Conservation (phyloP, 768 basidiomycete species). For the Mycena vulgaris region DNA sequence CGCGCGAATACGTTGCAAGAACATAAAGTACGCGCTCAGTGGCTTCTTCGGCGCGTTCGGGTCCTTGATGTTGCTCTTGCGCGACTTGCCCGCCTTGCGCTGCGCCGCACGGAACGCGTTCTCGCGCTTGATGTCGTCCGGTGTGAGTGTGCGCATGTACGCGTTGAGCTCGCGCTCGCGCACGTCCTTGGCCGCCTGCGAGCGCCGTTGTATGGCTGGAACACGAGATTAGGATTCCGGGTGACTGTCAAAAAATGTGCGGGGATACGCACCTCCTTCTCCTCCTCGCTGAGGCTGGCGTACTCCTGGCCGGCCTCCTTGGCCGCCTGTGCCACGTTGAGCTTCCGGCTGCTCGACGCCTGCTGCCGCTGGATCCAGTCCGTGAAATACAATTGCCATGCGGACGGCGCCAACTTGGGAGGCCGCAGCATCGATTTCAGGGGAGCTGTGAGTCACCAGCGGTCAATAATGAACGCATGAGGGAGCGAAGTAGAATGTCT, state of each 20-base stretch:
- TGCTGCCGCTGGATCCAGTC: conserved; percentile 94
- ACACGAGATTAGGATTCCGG: conserved; percentile 19
- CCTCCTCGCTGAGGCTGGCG: conserved; percentile 79
- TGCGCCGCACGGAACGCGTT: conserved; percentile 93
- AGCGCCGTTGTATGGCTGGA: conserved; percentile 88
- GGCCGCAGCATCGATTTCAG: conserved; percentile 87
- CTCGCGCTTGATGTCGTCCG: conserved; percentile 95
- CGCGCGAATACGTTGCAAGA: conserved; percentile 90
- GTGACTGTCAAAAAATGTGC: conserved; percentile 36
- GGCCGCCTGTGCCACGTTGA: conserved; percentile 95
- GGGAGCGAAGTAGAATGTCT: conserved; percentile 4
- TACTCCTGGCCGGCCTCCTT: conserved; percentile 96
- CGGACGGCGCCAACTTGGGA: conserved; percentile 93
- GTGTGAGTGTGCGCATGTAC: conserved; percentile 91
- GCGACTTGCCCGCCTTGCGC: conserved; percentile 92
- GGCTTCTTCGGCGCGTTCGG: conserved; percentile 98
- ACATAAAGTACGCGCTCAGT: conserved; percentile 95
- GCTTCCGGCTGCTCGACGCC: conserved; percentile 83
- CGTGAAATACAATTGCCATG: conserved; percentile 97
- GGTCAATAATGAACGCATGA: conserved; percentile 32
- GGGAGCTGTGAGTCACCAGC: conserved; percentile 65
- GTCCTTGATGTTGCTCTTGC: conserved; percentile 96
- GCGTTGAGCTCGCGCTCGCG: conserved; percentile 86
- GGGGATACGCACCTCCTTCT: conserved; percentile 85
- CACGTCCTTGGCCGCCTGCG: conserved; percentile 86